A percentile compares a stretch with the other conserved stretches of the same genome.
Evolutionary conservation across 768 basidiomycete species (phyloP).

Genomic region (Lepiota brunneoincarnata): DNA sequence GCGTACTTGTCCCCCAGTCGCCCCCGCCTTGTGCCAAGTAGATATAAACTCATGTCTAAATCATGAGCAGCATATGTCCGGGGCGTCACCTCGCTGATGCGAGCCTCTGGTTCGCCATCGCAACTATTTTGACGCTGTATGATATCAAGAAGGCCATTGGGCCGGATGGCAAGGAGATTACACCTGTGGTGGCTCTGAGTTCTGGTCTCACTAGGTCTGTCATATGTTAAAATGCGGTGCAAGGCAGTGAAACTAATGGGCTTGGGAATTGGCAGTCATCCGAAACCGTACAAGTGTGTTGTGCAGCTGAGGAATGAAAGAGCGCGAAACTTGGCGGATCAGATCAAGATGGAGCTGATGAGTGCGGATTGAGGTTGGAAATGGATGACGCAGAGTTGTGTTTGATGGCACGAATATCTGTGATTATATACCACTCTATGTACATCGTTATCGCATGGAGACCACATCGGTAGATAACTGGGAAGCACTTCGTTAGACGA

Average conservation of each 20-base stretch:
- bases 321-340: background rate
- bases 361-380: background rate
- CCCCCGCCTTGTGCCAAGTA: too few relatives aligned
- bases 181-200: constrained; percentile 29
- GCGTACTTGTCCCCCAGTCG: too few relatives aligned
- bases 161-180: constrained; percentile 20
- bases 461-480: too few relatives aligned
- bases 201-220: constrained; percentile 32
- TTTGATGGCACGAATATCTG: too few relatives aligned
- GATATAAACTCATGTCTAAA: background rate
- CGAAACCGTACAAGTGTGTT: constrained; percentile 23
- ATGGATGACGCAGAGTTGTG: too few relatives aligned
- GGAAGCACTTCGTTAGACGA: too few relatives aligned
- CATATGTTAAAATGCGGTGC: background rate
- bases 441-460: too few relatives aligned
- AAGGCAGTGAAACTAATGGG: background rate
- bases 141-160: constrained; percentile 19
- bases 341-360: background rate
- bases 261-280: constrained; percentile 16
- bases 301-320: constrained; percentile 20
- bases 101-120: constrained; percentile 30
- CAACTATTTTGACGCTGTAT: constrained; percentile 27
- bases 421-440: too few relatives aligned
- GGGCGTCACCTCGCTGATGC: constrained; percentile 42
- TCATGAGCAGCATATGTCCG: constrained; percentile 26